Base-by-base conservation (phyloP, 139 green algal species). In the Coelastrella sp. region DNA sequence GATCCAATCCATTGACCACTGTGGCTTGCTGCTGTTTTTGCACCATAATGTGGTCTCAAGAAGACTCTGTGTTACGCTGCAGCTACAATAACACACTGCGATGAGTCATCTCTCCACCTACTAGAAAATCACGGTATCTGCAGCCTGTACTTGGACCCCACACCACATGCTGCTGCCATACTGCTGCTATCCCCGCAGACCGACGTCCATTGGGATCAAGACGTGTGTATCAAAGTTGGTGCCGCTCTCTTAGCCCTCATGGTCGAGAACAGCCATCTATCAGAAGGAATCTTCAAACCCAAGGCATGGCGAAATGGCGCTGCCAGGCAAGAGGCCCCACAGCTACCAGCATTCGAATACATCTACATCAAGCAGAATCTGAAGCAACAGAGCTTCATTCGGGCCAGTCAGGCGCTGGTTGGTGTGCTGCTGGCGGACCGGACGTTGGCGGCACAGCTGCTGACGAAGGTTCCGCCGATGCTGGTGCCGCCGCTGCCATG, bases 401-500 rank as follows among this genome's bases (percentile, higher is more conserved):
- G 76, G 5, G 91, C 86, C 7, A 89, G 92, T 54, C 76, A 92
- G 71, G 90, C 92, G 60, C 77, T 96, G 22, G 84, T 94, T 59
- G 59, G 74, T 2, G 32, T 76, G 61, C 91, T 95, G 58, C 77
- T 92, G 74, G 87, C 80, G 11, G 89, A 94, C 59, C 81, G 89
- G 20, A 22, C 79, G 4, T 60, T 76, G 5, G 74, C 20, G 13
- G 73, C 57, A 0, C 23, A 20, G n/a, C 56, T 86, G n/a, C 22
- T 58, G 56, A 74, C 79, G 54, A 91, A 91, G 87, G 54, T 82
- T n/a, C 88, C 85, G 90, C 97, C 97, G 32, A 98, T 98, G 96
- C 64, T 98, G 73, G 87, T 98, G 5, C 94, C 94, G 58, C 96
- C 97, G 5, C 89, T 93, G 60, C 96, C 96, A 17, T 99, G 97